Evolutionary conservation across 73 alveolate genomes (phyloP), one percentile per base, ranked within the genome.

Genomic region (Blepharisma stoltei): DNA sequence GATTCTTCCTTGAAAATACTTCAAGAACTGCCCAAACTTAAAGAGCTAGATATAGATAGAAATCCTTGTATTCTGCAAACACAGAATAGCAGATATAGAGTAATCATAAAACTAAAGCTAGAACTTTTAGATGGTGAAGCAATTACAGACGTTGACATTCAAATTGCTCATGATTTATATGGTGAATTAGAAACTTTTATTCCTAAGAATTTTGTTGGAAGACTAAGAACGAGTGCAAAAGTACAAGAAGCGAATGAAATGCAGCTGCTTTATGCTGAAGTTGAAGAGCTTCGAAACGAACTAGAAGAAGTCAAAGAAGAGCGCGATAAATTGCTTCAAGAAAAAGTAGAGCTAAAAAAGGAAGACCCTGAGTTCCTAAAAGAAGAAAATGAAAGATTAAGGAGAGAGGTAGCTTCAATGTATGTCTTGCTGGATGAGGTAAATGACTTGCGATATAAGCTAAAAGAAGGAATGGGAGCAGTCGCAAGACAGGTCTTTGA

Each of bases 61-160:
- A 60, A 60, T 60, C 73, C 73, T 60, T 60, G 73, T 5, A 25
- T 25, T n/a, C 45, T 60, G 38, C 73, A 60, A 38, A 60, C 73
- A 18, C 38, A 60, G 23, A 60, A 60, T 38, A 60, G 73, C 23
- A 14, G 73, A 18, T 25, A 60, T 60, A 60, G 23, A 38, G 23
- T 60, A 2, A 14, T 60, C 4, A n/a, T 14, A 14, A 18, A 25
- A 25, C 47, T 60, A 14, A 14, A 38, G 23, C 73, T 60, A 14
- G 73, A 60, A 2, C 0, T 14, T 25, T 25, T 60, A 9, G 73
- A 60, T 9, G 73, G 73, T 9, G 45, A 18, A 9, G 46, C 37
- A 20, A 25, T 60, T 9, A 60, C 73, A 14, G 73, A 60, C 5
- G 73, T 60, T 60, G 73, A 60, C 46, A 18, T 60, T 14, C 73